Base-by-base conservation (phyloP, 805 yeast genomes). In the Candida odintsovae region DNA sequence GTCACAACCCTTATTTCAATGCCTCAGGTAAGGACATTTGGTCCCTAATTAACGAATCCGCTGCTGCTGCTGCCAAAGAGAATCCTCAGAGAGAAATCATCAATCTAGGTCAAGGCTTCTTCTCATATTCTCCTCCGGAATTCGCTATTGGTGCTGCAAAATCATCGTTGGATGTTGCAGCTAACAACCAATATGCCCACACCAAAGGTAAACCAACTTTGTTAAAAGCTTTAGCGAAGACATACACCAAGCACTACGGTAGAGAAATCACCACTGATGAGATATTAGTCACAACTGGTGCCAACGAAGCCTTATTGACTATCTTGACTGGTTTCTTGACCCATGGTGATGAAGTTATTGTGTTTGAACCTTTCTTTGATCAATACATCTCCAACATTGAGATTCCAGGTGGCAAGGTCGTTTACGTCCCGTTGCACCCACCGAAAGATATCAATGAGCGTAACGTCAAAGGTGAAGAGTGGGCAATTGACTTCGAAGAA, bases 81-180 rank as follows among this genome's bases (percentile, higher is more conserved):
- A 68, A 68, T 37, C 81, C 80, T 40, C 90, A 89, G n/a, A 75
- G 84, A 56, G 86, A 88, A 44, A 80, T 92, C 46, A 83, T 84
- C 50, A 94, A 94, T 58, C 75, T 94, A 48, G 99, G 99, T 29
- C 99, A 94, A 66, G 99, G 99, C 2, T 94, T 94, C 68, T 94
- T 94, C 72, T 89, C 97, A 2, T 94, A 92, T 64, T 78, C 90
- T 26, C 99, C 99, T 3, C 99, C 99, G 1, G 77, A 81, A n/a
- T 94, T 94, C 67, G 97, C 95, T 15, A 72, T 86, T 49, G 75
- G 80, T 11, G 95, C 96, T 7, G 95, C 92, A 16, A 78, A 81
- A 53, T 73, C 76, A 38, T 92, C 97, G 0, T 72, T 90, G 40
- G 82, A 79, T 45, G 71, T 70, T 29, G 83, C 98, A 3, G 73